Evolutionary conservation across 176 grass and related monocot species (phyloP).

Genomic region (Eremochloa ophiuroides): DNA sequence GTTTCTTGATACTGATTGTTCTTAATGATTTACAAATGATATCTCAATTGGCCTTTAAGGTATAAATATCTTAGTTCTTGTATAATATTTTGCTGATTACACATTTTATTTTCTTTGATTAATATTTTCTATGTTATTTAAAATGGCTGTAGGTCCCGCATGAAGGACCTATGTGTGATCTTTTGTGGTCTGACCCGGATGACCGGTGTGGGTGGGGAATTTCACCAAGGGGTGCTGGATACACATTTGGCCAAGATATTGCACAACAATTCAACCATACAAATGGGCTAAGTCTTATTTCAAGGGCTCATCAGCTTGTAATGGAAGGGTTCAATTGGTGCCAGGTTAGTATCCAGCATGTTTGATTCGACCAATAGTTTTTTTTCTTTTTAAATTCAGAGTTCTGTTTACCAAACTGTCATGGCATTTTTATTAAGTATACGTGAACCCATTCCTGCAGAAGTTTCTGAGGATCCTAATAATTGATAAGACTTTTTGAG

Average conservation of each 20-base stretch:
- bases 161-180: slow-evolving; percentile 83
- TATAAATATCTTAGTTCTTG: neutral
- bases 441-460: neutral
- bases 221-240: slow-evolving; percentile 67
- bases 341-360: slow-evolving; percentile 44
- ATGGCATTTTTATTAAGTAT: neutral
- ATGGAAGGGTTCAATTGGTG: slow-evolving; percentile 77
- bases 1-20: neutral
- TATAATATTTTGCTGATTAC: neutral
- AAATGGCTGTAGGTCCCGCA: slow-evolving; percentile 62
- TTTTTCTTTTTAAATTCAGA: neutral
- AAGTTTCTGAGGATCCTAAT: neutral
- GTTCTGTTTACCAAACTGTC: neutral
- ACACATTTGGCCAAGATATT: slow-evolving; percentile 85
- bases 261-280: slow-evolving; percentile 74
- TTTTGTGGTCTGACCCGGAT: slow-evolving; percentile 77
- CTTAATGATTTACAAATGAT: neutral
- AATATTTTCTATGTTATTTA: neutral
- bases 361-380: neutral
- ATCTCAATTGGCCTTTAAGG: neutral
- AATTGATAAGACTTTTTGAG: neutral
- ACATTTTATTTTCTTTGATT: neutral
- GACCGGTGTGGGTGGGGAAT: slow-evolving; percentile 74
- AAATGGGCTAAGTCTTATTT: slow-evolving; percentile 65
- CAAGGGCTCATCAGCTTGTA: slow-evolving; percentile 74